Evolutionary conservation across 148 eudicot genomes (phyloP), one percentile per base, ranked within the genome.

Genomic region (Hydrangea macrophylla): DNA sequence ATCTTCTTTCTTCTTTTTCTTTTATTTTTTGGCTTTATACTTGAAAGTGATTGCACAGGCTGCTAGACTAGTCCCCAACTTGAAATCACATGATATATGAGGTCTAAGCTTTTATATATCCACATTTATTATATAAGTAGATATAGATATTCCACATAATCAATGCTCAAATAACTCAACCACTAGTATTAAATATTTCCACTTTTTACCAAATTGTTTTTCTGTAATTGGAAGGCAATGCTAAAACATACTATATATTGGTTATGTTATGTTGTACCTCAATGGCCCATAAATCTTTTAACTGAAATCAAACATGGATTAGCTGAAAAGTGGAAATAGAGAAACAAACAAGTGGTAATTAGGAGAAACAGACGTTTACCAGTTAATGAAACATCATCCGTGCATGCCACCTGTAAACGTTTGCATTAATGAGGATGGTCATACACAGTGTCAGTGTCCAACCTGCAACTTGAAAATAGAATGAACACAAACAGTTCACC

Each of bases 31-130:
- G 64, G 40, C 77, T 27, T 67, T 60, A 66, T 51, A 39, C 40
- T 33, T 13, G 77, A 67, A 25, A 67, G 55, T 57, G 61, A 73
- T 57, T 73, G 61, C 70, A 58, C 28, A 44, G 55, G 3, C 63
- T 56, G 3, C 63, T 56, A 60, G 71, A 55, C 61, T 65, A n/a
- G 55, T 63, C 56, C 55, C 56, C 31, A 33, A 42, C 55, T 22
- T 51, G 58, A 22, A 42, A 33, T 57, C 22, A 57, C 32, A 6
- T 57, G 11, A 55, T 9, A 11, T n/a, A 3, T 31, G 18, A 62
- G 33, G 20, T 23, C 44, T 25, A 62, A 33, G 35, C 18, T 54
- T 26, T 40, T 25, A 42, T 25, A 42, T 44, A 62, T 39, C 66
- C n/a, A 62, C 10, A 25, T 23, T 26, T 62, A n/a, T n/a, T n/a